phyloP scores from a whole-genome alignment of 202 grass and related monocot genomes.

The Elaeis oleifera region DNA sequence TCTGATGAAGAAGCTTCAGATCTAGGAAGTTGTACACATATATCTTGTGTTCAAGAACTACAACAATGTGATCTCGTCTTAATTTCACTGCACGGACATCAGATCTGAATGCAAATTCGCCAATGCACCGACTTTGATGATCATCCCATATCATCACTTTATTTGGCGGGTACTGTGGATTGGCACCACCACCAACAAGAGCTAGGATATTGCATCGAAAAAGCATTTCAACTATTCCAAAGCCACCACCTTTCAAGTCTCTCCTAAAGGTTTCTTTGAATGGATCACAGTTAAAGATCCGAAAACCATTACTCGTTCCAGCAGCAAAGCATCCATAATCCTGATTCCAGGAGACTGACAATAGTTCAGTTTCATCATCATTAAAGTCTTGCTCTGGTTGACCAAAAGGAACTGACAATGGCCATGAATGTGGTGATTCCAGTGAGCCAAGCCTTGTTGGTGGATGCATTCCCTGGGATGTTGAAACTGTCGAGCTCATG shows the following conservation, averaged over 20 bases:
- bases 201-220: slow-evolving; percentile 20
- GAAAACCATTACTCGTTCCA: slow-evolving; percentile 79
- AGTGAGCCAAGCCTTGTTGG: slow-evolving; percentile 3
- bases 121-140: slow-evolving; percentile 13
- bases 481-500: slow-evolving; percentile 29
- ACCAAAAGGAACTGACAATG: slow-evolving; percentile 14
- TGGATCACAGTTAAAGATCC: slow-evolving; percentile 69
- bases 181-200: slow-evolving; percentile 10
- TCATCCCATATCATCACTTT: slow-evolving; percentile 26
- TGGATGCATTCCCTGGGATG: slow-evolving; percentile 7
- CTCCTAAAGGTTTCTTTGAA: slow-evolving; percentile 93
- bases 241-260: slow-evolving; percentile 54
- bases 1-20: slow-evolving; percentile 9
- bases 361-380: slow-evolving; percentile 46
- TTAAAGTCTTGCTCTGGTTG: slow-evolving; percentile 27
- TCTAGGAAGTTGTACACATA: slow-evolving; percentile 15
- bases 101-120: slow-evolving; percentile 13
- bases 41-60: slow-evolving; percentile 15
- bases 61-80: slow-evolving; percentile 4
- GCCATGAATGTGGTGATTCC: slow-evolving; percentile 13
- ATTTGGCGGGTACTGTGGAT: slow-evolving; percentile 15
- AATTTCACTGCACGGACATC: slow-evolving; percentile 16
- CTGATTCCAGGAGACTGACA: slow-evolving; percentile 83
- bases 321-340: slow-evolving; percentile 70
- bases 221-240: slow-evolving; percentile 23